Evolutionary conservation across 768 basidiomycete genomes (phyloP).

Genomic region (Psilocybe tampanensis): DNA sequence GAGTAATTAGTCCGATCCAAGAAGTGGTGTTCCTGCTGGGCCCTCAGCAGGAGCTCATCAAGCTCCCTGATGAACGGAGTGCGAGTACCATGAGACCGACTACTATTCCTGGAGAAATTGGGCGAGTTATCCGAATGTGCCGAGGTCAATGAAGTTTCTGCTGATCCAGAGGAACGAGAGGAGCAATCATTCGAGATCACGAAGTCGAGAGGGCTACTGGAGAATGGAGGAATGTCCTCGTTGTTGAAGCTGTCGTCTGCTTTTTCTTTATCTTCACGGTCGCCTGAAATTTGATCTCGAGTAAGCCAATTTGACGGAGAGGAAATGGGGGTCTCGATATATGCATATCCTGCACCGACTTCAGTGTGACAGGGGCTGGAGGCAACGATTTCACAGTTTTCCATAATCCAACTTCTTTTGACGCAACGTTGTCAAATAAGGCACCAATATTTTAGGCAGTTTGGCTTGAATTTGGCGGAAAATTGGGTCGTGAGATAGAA

Average conservation of each 20-base stretch:
- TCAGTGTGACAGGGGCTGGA: too few relatives aligned
- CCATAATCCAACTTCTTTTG: too few relatives aligned
- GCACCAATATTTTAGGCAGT: too few relatives aligned
- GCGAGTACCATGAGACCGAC: neutral
- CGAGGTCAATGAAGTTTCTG: slow-evolving; percentile 7
- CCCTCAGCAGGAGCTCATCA: slow-evolving; percentile 17
- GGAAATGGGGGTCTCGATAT: neutral
- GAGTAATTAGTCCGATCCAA: neutral
- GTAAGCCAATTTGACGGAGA: neutral
- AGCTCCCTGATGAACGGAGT: slow-evolving; percentile 15
- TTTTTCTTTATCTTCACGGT: neutral
- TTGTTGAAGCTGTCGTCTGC: neutral
- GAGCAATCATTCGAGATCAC: slow-evolving; percentile 22
- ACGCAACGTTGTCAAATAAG: too few relatives aligned
- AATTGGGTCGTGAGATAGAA: too few relatives aligned
- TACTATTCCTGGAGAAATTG: neutral
- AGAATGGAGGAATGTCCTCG: slow-evolving; percentile 11
- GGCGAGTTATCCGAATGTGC: slow-evolving; percentile 8
- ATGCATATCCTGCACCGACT: neutral
- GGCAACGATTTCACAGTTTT: too few relatives aligned
- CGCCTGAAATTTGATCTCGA: neutral
- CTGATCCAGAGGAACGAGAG: slow-evolving; percentile 2
- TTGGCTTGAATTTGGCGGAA: too few relatives aligned
- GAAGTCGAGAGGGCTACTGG: slow-evolving; percentile 25
- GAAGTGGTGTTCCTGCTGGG: slow-evolving; percentile 11